phyloP scores from a whole-genome alignment of 2,329 filamentous ascomycete genomes.

The Lithohypha guttulata region DNA sequence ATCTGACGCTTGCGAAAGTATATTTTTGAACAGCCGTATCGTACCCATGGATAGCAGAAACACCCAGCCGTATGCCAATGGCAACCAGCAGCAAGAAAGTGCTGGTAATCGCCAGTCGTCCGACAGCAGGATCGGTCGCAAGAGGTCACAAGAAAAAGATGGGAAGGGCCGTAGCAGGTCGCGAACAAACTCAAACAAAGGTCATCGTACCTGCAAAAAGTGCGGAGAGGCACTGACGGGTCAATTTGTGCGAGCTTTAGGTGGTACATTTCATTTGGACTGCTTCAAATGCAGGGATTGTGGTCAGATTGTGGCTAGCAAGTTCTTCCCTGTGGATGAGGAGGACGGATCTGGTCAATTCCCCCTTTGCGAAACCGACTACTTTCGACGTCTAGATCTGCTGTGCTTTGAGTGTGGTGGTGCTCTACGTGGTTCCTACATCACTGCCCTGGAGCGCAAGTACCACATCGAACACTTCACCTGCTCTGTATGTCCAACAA shows the following conservation, averaged over 20 bases:
- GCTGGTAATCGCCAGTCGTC: slow-evolving; percentile 17
- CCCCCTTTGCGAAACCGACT: slow-evolving; percentile 94
- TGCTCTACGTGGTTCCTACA: slow-evolving; percentile 90
- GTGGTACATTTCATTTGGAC: slow-evolving; percentile 90
- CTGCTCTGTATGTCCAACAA: slow-evolving; percentile 88
- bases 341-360: slow-evolving; percentile 75
- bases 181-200: slow-evolving; percentile 21
- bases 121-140: slow-evolving; percentile 21
- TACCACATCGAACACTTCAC: slow-evolving; percentile 99
- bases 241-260: slow-evolving; percentile 88
- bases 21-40: no score
- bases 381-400: slow-evolving; percentile 83
- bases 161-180: slow-evolving; percentile 24
- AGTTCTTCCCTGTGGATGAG: slow-evolving; percentile 95
- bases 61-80: slow-evolving; percentile 12
- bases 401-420: slow-evolving; percentile 87
- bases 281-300: slow-evolving; percentile 98
- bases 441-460: slow-evolving; percentile 92
- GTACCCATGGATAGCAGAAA: slow-evolving; percentile 1
- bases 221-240: slow-evolving; percentile 80
- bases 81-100: slow-evolving; percentile 17
- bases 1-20: no score
- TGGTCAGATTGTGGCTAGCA: slow-evolving; percentile 90
- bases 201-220: slow-evolving; percentile 61
- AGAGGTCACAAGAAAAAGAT: slow-evolving; percentile 19